Evolutionary conservation across 1,284 basidiomycete species (phyloP).

Genomic region (Leccinum griseonigrum): DNA sequence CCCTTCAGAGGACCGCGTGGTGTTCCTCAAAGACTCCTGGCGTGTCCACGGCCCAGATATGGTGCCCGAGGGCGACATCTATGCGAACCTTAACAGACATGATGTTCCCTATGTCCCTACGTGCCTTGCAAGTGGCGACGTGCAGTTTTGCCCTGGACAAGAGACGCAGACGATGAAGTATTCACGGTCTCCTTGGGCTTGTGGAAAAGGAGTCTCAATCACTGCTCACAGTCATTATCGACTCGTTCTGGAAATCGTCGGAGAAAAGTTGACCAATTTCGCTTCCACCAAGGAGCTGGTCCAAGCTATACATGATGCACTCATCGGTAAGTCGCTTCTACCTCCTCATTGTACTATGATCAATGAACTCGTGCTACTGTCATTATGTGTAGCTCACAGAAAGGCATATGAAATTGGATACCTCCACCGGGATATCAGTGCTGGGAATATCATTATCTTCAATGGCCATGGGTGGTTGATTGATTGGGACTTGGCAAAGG

Average conservation of each 20-base stretch:
- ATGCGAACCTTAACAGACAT: neutral
- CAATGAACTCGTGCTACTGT: too few relatives aligned
- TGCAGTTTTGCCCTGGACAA: neutral
- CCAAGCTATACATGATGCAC: neutral
- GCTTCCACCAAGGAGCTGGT: neutral
- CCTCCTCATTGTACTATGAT: neutral
- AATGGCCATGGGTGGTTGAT: neutral
- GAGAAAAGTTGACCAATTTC: neutral
- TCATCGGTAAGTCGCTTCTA: neutral
- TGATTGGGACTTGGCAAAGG: neutral
- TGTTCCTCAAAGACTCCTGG: neutral
- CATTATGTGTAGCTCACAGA: too few relatives aligned
- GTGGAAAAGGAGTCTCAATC: neutral
- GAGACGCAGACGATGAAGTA: neutral
- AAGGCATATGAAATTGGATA: neutral
- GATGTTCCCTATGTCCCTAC: neutral
- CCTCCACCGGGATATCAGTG: neutral
- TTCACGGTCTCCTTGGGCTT: neutral
- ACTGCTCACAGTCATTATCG: neutral
- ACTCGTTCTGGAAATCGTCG: neutral
- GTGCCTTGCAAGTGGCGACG: neutral
- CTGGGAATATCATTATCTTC: neutral
- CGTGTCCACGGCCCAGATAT: neutral
- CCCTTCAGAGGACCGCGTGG: neutral
- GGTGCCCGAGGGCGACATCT: neutral